Evolutionary conservation across 371 early-diverging fungal species (phyloP).

Genomic region (Rhizopus delemar): DNA sequence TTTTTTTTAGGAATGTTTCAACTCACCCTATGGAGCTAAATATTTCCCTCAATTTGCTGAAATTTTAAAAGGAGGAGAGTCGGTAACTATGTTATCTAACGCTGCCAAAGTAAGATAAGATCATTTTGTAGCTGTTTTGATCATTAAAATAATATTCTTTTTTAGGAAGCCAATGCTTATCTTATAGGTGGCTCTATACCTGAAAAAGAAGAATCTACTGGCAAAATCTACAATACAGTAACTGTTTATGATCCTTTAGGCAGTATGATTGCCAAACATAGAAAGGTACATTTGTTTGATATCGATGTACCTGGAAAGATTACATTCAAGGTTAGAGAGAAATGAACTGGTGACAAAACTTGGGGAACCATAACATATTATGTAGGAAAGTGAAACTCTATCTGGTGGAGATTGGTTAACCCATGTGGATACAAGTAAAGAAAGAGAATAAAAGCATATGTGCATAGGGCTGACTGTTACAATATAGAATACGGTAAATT

Average conservation of each 20-base stretch:
- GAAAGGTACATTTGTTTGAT: slow-evolving; percentile 94
- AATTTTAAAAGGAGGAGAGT: slow-evolving; percentile 57
- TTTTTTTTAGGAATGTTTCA: slow-evolving; percentile 83
- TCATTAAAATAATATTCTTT: neutral
- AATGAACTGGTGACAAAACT: neutral
- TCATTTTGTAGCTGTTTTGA: neutral
- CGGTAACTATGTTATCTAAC: slow-evolving; percentile 66
- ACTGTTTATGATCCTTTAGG: slow-evolving; percentile 86
- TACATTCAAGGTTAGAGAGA: slow-evolving; percentile 63
- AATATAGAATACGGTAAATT: slow-evolving; percentile 74
- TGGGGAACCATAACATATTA: neutral
- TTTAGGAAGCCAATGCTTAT: slow-evolving; percentile 74
- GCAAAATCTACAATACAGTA: slow-evolving; percentile 86
- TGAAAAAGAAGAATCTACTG: slow-evolving; percentile 62
- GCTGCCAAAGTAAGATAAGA: slow-evolving; percentile 69
- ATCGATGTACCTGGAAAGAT: slow-evolving; percentile 94
- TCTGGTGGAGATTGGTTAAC: slow-evolving; percentile 76
- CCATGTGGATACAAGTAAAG: slow-evolving; percentile 70
- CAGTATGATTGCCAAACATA: slow-evolving; percentile 63
- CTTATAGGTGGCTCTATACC: slow-evolving; percentile 88
- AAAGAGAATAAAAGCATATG: neutral
- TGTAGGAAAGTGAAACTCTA: slow-evolving; percentile 83
- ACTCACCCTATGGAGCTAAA: slow-evolving; percentile 91
- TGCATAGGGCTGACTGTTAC: neutral
- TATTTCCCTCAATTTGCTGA: slow-evolving; percentile 85